Conservation (phyloP, 1,284 basidiomycete species). For the Wolfiporia cocos region DNA sequence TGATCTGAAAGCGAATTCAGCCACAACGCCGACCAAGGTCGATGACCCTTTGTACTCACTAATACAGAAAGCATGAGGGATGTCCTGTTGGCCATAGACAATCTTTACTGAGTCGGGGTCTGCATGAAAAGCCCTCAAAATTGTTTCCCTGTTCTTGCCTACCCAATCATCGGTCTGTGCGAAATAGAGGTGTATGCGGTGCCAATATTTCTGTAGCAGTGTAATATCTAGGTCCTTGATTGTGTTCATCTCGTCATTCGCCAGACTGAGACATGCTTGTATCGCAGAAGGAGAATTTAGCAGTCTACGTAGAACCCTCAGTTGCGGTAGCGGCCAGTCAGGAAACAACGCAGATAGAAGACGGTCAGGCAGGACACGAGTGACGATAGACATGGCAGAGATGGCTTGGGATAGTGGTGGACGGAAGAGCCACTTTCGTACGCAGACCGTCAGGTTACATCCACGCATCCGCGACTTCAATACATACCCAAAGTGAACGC, state of each 20-base stretch:
- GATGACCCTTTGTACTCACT: slow-evolving; percentile 30
- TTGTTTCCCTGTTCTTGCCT: slow-evolving; percentile 36
- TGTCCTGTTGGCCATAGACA: slow-evolving; percentile 34
- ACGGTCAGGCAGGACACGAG: slow-evolving; percentile 26
- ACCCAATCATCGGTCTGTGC: slow-evolving; percentile 57
- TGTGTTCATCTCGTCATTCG: slow-evolving; percentile 53
- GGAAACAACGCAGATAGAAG: slow-evolving; percentile 22
- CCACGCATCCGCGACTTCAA: background rate
- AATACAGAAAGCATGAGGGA: slow-evolving; percentile 64
- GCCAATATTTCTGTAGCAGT: slow-evolving; percentile 32
- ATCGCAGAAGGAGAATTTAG: slow-evolving; percentile 41
- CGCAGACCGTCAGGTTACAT: background rate
- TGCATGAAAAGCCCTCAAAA: slow-evolving; percentile 32
- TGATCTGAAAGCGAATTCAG: slow-evolving; percentile 33
- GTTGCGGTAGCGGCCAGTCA: slow-evolving; percentile 42
- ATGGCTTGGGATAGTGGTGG: slow-evolving; percentile 38
- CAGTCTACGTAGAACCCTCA: slow-evolving; percentile 40
- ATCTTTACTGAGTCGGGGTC: slow-evolving; percentile 30
- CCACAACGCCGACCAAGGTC: background rate
- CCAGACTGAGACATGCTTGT: slow-evolving; percentile 47
- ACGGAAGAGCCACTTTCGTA: slow-evolving; percentile 44
- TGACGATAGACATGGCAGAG: slow-evolving; percentile 28
- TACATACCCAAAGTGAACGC: slow-evolving; percentile 30
- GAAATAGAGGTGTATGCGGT: slow-evolving; percentile 46
- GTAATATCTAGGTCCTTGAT: slow-evolving; percentile 42